Evolutionary conservation across 1,284 basidiomycete genomes (phyloP).

Genomic region (Dichomitus squalens): DNA sequence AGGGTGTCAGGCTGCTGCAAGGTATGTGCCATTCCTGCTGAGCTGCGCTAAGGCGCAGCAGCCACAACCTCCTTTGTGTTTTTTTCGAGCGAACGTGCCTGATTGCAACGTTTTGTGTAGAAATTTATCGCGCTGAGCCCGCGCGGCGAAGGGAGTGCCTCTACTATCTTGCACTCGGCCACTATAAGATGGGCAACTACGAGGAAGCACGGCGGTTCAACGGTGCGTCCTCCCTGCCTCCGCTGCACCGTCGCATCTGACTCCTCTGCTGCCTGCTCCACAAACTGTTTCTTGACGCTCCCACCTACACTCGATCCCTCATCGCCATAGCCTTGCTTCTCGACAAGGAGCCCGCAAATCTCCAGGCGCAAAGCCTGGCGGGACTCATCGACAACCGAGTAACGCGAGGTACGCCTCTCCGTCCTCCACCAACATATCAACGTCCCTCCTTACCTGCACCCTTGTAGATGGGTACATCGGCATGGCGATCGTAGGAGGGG

Average conservation of each 20-base stretch:
- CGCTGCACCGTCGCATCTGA: not conserved
- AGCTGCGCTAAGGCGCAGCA: no score
- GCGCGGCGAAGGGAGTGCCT: conserved; percentile 91
- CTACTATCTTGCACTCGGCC: conserved; percentile 95
- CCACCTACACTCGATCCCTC: not conserved
- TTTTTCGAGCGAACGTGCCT: no score
- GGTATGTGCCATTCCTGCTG: conserved; percentile 49
- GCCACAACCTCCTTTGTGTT: no score
- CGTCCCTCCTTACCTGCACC: not conserved
- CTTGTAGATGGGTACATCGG: conserved; percentile 86
- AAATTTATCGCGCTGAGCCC: conserved; percentile 92
- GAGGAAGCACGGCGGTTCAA: conserved; percentile 94
- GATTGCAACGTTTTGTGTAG: conserved; percentile 43
- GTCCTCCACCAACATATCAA: not conserved
- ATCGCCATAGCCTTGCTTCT: conserved; percentile 72
- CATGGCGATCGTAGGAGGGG: conserved; percentile 92
- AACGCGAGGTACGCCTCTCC: conserved; percentile 67
- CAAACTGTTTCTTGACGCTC: not conserved
- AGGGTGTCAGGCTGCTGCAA: conserved; percentile 91
- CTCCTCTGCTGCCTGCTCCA: not conserved
- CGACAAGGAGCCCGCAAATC: conserved; percentile 92
- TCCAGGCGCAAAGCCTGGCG: conserved; percentile 89
- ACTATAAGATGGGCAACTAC: conserved; percentile 97
- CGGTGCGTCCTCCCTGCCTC: conserved; percentile 53
- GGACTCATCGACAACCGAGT: conserved; percentile 89